phyloP scores from a whole-genome alignment of 108 stramenopile species.

The Skeletonema grethae region DNA sequence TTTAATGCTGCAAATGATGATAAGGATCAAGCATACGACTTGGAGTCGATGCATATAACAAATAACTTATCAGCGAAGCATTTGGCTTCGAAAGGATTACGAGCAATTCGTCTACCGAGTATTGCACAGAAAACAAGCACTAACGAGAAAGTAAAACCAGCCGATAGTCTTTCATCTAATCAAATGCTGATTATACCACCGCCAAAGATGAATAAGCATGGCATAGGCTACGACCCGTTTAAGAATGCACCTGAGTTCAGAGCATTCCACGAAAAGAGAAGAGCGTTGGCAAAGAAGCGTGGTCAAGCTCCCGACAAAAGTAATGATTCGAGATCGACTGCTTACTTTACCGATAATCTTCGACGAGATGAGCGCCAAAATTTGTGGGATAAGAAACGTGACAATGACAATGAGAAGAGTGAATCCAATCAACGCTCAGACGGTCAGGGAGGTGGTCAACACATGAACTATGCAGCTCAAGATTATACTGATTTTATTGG shows the following conservation, averaged over 20 bases:
- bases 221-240: slow-evolving; percentile 77
- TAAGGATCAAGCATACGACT: slow-evolving; percentile 1
- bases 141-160: neutral
- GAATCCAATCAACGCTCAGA: neutral
- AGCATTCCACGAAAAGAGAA: slow-evolving; percentile 53
- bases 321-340: slow-evolving; percentile 21
- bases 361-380: slow-evolving; percentile 13
- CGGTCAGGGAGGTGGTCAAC: slow-evolving; percentile 2
- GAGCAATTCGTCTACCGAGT: slow-evolving; percentile 37
- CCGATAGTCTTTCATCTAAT: neutral
- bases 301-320: slow-evolving; percentile 33
- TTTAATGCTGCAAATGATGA: slow-evolving; percentile 2
- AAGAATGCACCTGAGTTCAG: slow-evolving; percentile 80
- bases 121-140: slow-evolving; percentile 5
- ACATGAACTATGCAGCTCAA: slow-evolving; percentile 44
- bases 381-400: slow-evolving; percentile 22
- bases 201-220: slow-evolving; percentile 74
- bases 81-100: slow-evolving; percentile 29
- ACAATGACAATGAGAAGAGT: slow-evolving; percentile 14
- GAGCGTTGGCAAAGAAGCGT: slow-evolving; percentile 48
- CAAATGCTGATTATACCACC: slow-evolving; percentile 52
- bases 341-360: slow-evolving; percentile 41
- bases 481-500: slow-evolving; percentile 78
- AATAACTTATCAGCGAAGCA: slow-evolving; percentile 24
- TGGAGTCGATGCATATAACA: slow-evolving; percentile 10